Evolutionary conservation across 768 basidiomycete genomes (phyloP).

Genomic region (Leucocoprinus birnbaumii): DNA sequence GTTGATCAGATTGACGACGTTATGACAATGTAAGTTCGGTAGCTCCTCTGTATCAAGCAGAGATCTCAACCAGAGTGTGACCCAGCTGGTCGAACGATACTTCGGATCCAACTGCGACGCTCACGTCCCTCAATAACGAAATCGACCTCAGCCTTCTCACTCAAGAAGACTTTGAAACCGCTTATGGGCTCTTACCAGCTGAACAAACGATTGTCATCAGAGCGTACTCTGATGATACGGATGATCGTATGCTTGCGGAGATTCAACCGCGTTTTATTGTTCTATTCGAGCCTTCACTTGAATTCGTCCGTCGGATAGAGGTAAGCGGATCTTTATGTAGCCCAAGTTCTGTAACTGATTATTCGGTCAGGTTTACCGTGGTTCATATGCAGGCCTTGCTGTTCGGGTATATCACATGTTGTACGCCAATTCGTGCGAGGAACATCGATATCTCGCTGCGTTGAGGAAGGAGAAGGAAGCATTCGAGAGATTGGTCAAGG

Average conservation of each 20-base stretch:
- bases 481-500: constrained; percentile 89
- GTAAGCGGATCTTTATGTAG: constrained; percentile 36
- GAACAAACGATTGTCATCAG: constrained; percentile 84
- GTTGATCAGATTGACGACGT: constrained; percentile 47
- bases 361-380: constrained; percentile 71
- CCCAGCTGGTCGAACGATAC: constrained; percentile 3
- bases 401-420: constrained; percentile 94
- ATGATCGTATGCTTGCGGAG: constrained; percentile 86
- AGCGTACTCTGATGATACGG: constrained; percentile 88
- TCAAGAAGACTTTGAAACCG: constrained; percentile 59
- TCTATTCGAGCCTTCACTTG: constrained; percentile 93
- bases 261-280: constrained; percentile 89
- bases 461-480: constrained; percentile 91
- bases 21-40: background rate
- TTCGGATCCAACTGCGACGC: background rate
- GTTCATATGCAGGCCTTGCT: constrained; percentile 75
- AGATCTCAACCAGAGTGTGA: background rate
- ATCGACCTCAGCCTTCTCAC: constrained; percentile 27
- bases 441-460: constrained; percentile 90
- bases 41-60: background rate
- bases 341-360: background rate
- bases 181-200: constrained; percentile 77
- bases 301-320: constrained; percentile 91
- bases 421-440: constrained; percentile 92
- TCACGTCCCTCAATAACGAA: constrained; percentile 15